Evolutionary conservation across 257 asterid species (phyloP), one percentile per base, ranked within the genome.

Genomic region (Cruciata laevipes): DNA sequence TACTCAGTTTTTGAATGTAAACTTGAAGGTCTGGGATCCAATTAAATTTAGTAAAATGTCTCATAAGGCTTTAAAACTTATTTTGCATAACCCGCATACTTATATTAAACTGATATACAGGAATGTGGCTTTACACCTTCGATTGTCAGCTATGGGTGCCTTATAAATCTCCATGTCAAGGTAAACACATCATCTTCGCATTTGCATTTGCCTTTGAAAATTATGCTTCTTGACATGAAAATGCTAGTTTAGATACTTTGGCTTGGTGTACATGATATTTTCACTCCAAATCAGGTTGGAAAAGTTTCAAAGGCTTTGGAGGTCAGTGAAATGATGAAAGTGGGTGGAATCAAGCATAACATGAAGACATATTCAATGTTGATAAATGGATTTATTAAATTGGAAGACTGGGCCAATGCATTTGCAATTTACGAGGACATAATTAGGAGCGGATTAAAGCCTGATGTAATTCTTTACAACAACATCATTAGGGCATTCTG

Each of bases 341-440:
- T 20, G 75, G 86, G 86, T 3, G 92, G 96, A 71, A 82, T 88
- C 71, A 79, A 78, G 66, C 97, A 90, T 78, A 94, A 94, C 83
- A 76, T 94, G 87, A 94, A 90, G 83, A 94, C 97, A 5, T 94
- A 94, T 70, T 94, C 97, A 68, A 94, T 94, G 99, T 75, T 90
- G 87, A 87, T 94, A 68, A 94, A 87, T 23, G 99, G 99, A 67
- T 94, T 94, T 76, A 85, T 84, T 61, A 81, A 81, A 65, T 68
- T 94, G 81, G 84, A 88, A 74, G 97, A 94, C 77, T 94, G 95
- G 96, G 94, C 95, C n/a, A 94, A 94, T 76, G 97, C 95, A 49
- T 94, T 94, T 73, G 90, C 99, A 56, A 74, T 94, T 67, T 90
- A 88, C 63, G 99, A 94, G 81, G 97, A 94, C 77, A 84, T 87